A percentile compares a stretch with the other conserved stretches of the same genome.
These are phyloP conservation scores for Coniferiporia weirii DNA, from an alignment of 1,284 basidiomycete species.

Conservation along the genomic window DNA sequence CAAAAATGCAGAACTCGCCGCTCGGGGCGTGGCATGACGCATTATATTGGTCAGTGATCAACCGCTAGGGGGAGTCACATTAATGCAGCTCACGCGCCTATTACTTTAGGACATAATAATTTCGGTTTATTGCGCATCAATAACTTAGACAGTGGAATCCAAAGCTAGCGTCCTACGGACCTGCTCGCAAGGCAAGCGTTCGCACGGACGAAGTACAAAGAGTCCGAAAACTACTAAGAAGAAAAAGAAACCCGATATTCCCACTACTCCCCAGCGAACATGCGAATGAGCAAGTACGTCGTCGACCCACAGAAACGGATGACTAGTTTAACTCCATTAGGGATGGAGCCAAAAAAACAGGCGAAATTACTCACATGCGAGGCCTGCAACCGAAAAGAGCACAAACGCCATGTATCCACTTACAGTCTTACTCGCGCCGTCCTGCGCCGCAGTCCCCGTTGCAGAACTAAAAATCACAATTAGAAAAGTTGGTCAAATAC, in stretches of 20 bases:
- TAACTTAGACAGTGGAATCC: not conserved
- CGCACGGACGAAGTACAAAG: not conserved
- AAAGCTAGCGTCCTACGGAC: not conserved
- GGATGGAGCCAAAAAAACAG: not conserved
- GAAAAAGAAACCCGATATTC: not conserved
- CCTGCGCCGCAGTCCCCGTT: conserved; percentile 40
- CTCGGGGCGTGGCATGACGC: too few species aligned
- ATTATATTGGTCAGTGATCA: too few species aligned
- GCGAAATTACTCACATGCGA: conserved; percentile 60
- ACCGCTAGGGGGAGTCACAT: too few species aligned
- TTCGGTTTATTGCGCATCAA: not conserved
- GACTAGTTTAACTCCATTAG: conserved; percentile 38
- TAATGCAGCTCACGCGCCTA: too few species aligned
- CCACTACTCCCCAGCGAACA: conserved; percentile 78
- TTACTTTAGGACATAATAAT: too few species aligned
- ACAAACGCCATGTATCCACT: conserved; percentile 80
- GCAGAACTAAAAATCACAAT: conserved; percentile 36
- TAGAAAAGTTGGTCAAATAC: not conserved
- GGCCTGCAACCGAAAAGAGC: conserved; percentile 78
- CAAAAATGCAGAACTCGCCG: too few species aligned
- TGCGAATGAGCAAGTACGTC: conserved; percentile 69
- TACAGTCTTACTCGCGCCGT: conserved; percentile 46
- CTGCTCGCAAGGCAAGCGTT: not conserved
- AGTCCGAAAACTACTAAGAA: not conserved
- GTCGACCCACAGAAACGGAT: conserved; percentile 79